These are phyloP conservation scores for Anthracocystis setariae DNA, from an alignment of 1,284 basidiomycete genomes.

Conservation along the genomic window DNA sequence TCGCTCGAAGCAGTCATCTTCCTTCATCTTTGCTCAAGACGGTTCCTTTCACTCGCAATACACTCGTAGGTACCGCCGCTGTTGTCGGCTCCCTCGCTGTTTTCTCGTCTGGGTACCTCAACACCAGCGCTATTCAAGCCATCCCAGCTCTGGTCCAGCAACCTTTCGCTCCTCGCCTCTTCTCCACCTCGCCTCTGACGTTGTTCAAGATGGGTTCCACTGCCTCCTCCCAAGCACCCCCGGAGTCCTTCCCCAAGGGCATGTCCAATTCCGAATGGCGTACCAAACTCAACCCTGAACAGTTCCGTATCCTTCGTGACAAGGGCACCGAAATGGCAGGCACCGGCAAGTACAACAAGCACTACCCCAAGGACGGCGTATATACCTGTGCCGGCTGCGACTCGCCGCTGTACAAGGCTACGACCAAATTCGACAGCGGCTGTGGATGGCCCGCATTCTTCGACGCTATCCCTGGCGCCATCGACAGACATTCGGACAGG, in stretches of 20 bases:
- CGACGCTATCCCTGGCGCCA: slow-evolving; percentile 90
- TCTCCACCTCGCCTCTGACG: slow-evolving; percentile 7
- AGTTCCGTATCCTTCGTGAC: slow-evolving; percentile 86
- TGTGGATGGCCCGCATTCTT: slow-evolving; percentile 99
- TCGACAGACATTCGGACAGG: slow-evolving; percentile 72
- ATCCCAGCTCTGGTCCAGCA: slow-evolving; percentile 1
- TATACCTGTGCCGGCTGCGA: slow-evolving; percentile 72
- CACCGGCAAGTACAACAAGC: slow-evolving; percentile 82
- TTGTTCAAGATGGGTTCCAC: slow-evolving; percentile 45
- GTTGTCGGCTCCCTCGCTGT: slow-evolving; percentile 30
- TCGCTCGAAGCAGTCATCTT: slow-evolving; percentile 30
- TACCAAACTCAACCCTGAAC: slow-evolving; percentile 81
- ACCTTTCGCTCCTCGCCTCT: slow-evolving; percentile 13
- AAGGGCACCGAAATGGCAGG: slow-evolving; percentile 86
- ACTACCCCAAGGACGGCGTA: slow-evolving; percentile 73
- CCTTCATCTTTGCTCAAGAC: slow-evolving; percentile 21
- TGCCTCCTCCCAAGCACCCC: slow-evolving; percentile 35
- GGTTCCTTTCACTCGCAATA: slow-evolving; percentile 20
- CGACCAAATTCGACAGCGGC: slow-evolving; percentile 89
- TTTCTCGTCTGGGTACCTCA: slow-evolving; percentile 18
- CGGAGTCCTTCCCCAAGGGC: slow-evolving; percentile 49
- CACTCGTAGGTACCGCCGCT: slow-evolving; percentile 26
- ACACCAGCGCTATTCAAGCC: slow-evolving; percentile 1
- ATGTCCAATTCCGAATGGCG: slow-evolving; percentile 88
- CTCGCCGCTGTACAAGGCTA: slow-evolving; percentile 72